Evolutionary conservation across 2,329 filamentous ascomycete genomes (phyloP), one percentile per base, ranked within the genome.

Genomic region (Ploettnerulaceae sp.): DNA sequence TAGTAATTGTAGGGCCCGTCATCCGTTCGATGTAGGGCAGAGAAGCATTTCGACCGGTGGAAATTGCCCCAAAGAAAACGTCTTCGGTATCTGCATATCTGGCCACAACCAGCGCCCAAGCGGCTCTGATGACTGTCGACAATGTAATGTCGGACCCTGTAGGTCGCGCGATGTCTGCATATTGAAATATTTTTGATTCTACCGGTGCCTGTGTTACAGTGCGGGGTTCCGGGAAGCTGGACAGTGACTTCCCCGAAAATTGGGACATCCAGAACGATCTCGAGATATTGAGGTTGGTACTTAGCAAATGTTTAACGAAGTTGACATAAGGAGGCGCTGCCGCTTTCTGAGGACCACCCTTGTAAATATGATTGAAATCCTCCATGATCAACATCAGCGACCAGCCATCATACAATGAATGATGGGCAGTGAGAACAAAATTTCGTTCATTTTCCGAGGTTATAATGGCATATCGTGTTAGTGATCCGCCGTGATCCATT

Each of bases 1-100:
- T 71, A 2, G 66, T 66, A 39, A 71, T 67, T 56, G 67, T 67
- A 6, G 69, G 69, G 1, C 68, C 69, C 42, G 65, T 64, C 34
- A 71, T 69, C n/a, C 64, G 52, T 46, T 68, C 67, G 24, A 70
- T 65, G 5, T 62, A 64, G 7, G 57, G 52, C 5, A 71, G 38
- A 3, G 66, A 53, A 21, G 64, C 62, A 2, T 65, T 66, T 25
- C 68, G 66, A 7, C 69, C 69, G 4, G 66, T 66, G 9, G 69
- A 55, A 0, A 66, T 69, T 47, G 66, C 64, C 4, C 68, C 69
- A 47, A 71, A 70, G 7, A 70, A 56, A 15, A 71, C 63, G 43
- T 71, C 69, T 9, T 65, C 48, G 12, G 63, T 60, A 2, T 61
- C 65, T 36, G 69, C 62, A 47, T 70, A 71, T 8, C 64, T 50